Conservation (phyloP, 2,329 filamentous ascomycete species). For the Pseudogymnoascus destructans region DNA sequence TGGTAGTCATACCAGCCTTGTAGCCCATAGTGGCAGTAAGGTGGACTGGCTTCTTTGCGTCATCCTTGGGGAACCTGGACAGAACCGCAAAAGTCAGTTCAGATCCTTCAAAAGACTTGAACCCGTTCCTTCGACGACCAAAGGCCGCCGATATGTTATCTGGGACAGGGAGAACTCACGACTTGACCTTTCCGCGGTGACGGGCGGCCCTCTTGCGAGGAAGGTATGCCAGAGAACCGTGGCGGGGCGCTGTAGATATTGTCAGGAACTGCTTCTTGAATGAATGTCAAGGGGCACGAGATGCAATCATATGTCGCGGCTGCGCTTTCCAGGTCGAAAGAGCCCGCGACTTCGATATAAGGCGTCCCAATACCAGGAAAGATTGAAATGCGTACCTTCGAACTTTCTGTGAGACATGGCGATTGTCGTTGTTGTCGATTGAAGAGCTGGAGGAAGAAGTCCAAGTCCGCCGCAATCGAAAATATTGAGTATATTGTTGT, state of each 20-base stretch:
- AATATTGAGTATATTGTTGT: conserved; percentile 9
- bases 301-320: conserved; percentile 5
- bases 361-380: not conserved
- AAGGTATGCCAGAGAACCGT: conserved; percentile 83
- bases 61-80: conserved; percentile 95
- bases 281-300: not conserved
- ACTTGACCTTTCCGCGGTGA: conserved; percentile 97
- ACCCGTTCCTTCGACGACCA: conserved; percentile 20
- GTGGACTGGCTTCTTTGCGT: conserved; percentile 98
- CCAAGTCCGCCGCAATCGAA: conserved; percentile 9
- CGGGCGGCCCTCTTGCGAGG: conserved; percentile 85
- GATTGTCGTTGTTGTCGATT: conserved; percentile 9
- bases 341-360: conserved; percentile 1
- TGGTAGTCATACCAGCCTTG: conserved; percentile 99
- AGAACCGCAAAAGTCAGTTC: conserved; percentile 16
- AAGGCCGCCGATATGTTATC: conserved; percentile 15
- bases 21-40: conserved; percentile 97
- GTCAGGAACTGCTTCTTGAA: not conserved
- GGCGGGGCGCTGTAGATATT: conserved; percentile 62
- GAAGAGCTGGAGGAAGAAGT: conserved; percentile 9
- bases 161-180: conserved; percentile 45
- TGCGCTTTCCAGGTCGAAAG: conserved; percentile 7
- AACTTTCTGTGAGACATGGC: conserved; percentile 19
- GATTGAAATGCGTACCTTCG: conserved; percentile 15
- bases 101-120: conserved; percentile 16